Percentiles rank a stretch among this genome's conserved stretches.
phyloP scores from a whole-genome alignment of 768 basidiomycete species.

The Agaricus subrufescens region DNA sequence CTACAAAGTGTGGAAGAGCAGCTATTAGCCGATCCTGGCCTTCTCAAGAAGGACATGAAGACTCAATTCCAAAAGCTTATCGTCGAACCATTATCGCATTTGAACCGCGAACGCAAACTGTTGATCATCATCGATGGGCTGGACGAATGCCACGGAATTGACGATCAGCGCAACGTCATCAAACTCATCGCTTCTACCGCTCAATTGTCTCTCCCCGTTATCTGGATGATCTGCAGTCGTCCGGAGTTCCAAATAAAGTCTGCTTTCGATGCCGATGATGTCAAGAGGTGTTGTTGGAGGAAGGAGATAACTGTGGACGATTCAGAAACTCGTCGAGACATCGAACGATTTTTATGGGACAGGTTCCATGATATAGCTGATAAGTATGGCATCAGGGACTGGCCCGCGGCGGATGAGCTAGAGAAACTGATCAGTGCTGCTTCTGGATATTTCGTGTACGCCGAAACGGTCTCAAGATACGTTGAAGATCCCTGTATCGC shows the following conservation, averaged over 20 bases:
- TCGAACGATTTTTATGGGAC: not conserved
- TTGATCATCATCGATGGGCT: constrained; percentile 11
- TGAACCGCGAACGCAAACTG: not conserved
- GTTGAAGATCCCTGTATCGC: constrained; percentile 10
- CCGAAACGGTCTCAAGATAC: constrained; percentile 11
- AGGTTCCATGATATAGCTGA: not conserved
- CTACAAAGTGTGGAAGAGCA: not conserved
- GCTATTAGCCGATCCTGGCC: not conserved
- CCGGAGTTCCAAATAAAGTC: constrained; percentile 10
- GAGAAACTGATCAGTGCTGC: constrained; percentile 8
- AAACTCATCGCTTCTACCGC: not conserved
- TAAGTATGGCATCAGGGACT: not conserved
- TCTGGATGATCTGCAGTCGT: constrained; percentile 14
- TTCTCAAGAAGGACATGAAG: not conserved
- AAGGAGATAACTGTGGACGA: constrained; percentile 1
- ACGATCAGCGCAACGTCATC: constrained; percentile 9
- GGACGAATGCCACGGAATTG: constrained; percentile 13
- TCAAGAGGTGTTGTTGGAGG: not conserved
- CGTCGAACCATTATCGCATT: not conserved
- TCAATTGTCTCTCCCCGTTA: constrained; percentile 1
- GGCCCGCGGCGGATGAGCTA: constrained; percentile 10
- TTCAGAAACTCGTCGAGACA: constrained; percentile 4
- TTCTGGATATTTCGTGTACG: constrained; percentile 14
- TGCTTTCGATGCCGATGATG: not conserved
- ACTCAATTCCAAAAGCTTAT: constrained; percentile 8